Percentiles rank a stretch among this genome's conserved stretches.
Evolutionary conservation across 129 eudicot genomes (phyloP).

Genomic region (Solidago caesia): DNA sequence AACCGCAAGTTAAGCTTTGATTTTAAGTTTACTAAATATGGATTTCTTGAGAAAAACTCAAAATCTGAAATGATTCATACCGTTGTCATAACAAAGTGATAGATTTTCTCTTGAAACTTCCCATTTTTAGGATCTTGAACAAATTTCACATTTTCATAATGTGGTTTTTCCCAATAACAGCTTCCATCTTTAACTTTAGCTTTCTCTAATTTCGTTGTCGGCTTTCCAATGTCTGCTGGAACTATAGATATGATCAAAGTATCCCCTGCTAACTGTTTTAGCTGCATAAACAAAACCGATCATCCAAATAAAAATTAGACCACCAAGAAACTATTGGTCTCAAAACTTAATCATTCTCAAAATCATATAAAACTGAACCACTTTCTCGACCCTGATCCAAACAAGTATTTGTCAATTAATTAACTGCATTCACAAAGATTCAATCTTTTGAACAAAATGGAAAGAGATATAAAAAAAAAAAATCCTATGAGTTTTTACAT

Average conservation of each 20-base stretch:
- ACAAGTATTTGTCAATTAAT: not conserved
- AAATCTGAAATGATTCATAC: constrained; percentile 39
- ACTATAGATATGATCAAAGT: constrained; percentile 76
- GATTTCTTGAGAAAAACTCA: not conserved
- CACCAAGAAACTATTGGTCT: constrained; percentile 2
- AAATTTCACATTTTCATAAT: constrained; percentile 68
- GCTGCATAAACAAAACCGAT: constrained; percentile 38
- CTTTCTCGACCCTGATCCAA: not conserved
- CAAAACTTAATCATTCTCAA: constrained; percentile 4
- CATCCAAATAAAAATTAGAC: constrained; percentile 11
- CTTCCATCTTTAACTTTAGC: constrained; percentile 64
- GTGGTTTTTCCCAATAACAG: constrained; percentile 88
- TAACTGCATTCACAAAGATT: not conserved
- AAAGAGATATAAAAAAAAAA: not conserved
- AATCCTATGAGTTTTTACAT: not conserved
- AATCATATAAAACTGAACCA: not conserved
- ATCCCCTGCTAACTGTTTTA: constrained; percentile 53
- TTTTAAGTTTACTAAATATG: constrained; percentile 2
- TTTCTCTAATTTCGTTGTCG: constrained; percentile 73
- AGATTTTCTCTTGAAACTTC: constrained; percentile 73
- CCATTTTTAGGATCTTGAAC: constrained; percentile 66
- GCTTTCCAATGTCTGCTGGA: constrained; percentile 83
- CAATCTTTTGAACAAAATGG: not conserved
- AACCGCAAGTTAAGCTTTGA: constrained; percentile 5
- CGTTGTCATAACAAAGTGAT: constrained; percentile 62